Evolutionary conservation across 2,329 filamentous ascomycete genomes (phyloP), one percentile per base, ranked within the genome.

Genomic region (Westerdykella sp.): DNA sequence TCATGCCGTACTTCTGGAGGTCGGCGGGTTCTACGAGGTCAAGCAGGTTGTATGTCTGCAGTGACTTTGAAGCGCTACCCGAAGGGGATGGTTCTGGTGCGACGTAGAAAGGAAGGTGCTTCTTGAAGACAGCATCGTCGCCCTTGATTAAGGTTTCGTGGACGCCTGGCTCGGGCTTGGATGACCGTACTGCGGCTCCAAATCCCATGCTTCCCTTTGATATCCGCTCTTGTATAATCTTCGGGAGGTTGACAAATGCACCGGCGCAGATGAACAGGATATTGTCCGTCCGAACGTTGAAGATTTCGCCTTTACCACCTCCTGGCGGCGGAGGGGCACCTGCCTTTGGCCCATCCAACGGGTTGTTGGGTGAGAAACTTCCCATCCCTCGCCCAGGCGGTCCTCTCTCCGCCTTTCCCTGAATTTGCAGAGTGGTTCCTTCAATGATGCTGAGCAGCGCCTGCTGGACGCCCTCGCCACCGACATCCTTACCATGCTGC

Each of bases 181-280:
- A 71, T 14, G 76, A 69, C 21, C 85, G 81, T 14, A 97, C 79
- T 16, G 85, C 82, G 4, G 90, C 89, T 5, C 90, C 90, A 57
- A 98, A 98, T 1, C 93, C 93, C 54, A 98, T 91, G 3, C 87
- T 85, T 10, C 82, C 81, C 59, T 85, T 88, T 11, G 88, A 84
- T 36, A 97, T 84, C n/a, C 93, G 83, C 45, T 89, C 85, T 46
- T 95, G 74, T 39, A 98, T 80, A 28, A 85, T 78, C 63, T 94
- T 95, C 59, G 96, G 87, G 1, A 97, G 74, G 2, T 90, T 91
- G 30, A 94, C 86, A 62, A 98, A 98, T 14, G 93, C 93, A 14
- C 93, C 93, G 11, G 90, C 94, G 65, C 93, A 95, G 34, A 98
- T 89, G 69, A 98, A 98, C 22, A 98, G 78, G 46, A 98, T 97